phyloP scores from a whole-genome alignment of 371 early-diverging fungal species.

The Apophysomyces variabilis region DNA sequence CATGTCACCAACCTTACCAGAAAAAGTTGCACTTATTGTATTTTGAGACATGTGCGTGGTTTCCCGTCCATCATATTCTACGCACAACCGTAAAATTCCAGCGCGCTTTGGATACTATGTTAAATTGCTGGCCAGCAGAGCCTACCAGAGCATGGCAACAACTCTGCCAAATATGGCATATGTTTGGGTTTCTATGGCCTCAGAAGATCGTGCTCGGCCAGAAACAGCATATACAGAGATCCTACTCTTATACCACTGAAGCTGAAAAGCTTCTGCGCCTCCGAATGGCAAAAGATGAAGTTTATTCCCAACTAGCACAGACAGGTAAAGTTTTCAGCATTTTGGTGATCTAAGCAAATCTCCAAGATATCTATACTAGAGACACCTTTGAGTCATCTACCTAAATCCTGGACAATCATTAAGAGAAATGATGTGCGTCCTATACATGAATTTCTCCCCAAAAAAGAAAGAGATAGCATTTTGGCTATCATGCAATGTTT shows the following conservation, averaged over 20 bases:
- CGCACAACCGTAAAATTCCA: conserved; percentile 36
- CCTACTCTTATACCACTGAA: conserved; percentile 10
- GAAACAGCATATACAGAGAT: conserved; percentile 21
- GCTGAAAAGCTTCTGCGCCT: conserved; percentile 18
- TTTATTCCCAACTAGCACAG: conserved; percentile 8
- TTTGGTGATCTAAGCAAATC: conserved; percentile 17
- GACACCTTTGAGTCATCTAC: not conserved
- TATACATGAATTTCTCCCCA: conserved; percentile 39
- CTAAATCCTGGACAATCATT: conserved; percentile 28
- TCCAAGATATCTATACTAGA: not conserved
- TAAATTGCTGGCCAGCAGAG: conserved; percentile 23
- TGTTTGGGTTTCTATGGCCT: conserved; percentile 55
- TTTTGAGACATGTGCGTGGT: conserved; percentile 38
- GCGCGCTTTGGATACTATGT: conserved; percentile 23
- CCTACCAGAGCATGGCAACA: conserved; percentile 28
- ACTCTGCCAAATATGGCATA: conserved; percentile 35
- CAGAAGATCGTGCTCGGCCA: conserved; percentile 39
- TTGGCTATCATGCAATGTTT: conserved; percentile 26
- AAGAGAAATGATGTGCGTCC: conserved; percentile 40
- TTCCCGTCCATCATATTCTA: conserved; percentile 36
- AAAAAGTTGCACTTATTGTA: conserved; percentile 33
- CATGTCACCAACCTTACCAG: conserved; percentile 11
- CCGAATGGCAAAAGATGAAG: conserved; percentile 31
- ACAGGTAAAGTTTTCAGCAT: not conserved
- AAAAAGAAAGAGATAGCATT: conserved; percentile 22